A percentile compares a stretch with the other conserved stretches of the same genome.
Conservation (phyloP, 306 rosid species). For the Lithocarpus polystachyus region DNA sequence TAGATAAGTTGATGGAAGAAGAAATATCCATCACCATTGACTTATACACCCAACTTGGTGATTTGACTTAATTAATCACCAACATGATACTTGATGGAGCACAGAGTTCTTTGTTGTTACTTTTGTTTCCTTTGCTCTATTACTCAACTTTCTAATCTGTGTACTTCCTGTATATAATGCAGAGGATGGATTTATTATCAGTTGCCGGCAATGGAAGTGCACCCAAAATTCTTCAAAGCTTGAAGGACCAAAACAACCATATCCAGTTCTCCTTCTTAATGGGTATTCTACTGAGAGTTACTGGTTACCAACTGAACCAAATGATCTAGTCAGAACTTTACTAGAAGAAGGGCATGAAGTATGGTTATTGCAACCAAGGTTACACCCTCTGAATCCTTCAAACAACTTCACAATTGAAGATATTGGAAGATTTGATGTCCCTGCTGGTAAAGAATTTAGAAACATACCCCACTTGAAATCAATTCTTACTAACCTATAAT, state of each 20-base stretch:
- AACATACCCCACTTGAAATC: not conserved
- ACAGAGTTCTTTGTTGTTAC: not conserved
- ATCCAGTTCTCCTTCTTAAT: constrained; percentile 35
- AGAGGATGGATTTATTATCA: constrained; percentile 29
- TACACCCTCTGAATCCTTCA: constrained; percentile 27
- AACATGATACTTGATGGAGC: not conserved
- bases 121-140: not conserved
- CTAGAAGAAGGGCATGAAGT: constrained; percentile 32
- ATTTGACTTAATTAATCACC: not conserved
- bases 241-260: constrained; percentile 1
- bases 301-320: constrained; percentile 29
- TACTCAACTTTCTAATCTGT: not conserved
- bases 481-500: not conserved
- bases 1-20: not conserved
- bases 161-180: constrained; percentile 5
- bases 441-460: constrained; percentile 27
- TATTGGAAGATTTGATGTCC: constrained; percentile 34
- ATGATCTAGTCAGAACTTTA: constrained; percentile 26
- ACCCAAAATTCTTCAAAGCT: not conserved
- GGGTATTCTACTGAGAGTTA: constrained; percentile 31
- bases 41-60: not conserved
- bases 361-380: constrained; percentile 33
- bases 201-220: constrained; percentile 28
- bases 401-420: constrained; percentile 31
- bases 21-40: not conserved